phyloP scores from a whole-genome alignment of 306 rosid species.

The Sesbania bispinosa region DNA sequence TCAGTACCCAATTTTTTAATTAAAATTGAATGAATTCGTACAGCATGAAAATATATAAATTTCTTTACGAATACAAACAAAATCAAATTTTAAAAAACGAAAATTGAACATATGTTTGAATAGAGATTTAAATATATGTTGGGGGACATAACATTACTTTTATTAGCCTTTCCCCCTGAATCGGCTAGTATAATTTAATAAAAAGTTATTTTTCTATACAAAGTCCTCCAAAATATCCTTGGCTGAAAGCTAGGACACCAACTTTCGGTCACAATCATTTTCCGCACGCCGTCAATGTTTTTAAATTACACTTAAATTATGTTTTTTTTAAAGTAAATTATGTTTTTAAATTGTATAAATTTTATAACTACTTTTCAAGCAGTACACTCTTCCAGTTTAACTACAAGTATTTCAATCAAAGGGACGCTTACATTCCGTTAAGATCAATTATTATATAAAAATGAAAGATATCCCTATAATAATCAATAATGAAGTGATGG shows the following conservation, averaged over 20 bases:
- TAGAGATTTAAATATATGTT: neutral
- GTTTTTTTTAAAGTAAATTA: too few species aligned
- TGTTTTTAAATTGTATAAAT: neutral
- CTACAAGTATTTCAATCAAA: too few species aligned
- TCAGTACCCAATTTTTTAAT: neutral
- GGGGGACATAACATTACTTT: neutral
- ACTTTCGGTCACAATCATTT: constrained; percentile 2
- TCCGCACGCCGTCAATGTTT: neutral
- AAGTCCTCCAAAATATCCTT: neutral
- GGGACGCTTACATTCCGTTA: too few species aligned
- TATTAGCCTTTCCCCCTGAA: neutral
- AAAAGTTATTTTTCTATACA: neutral
- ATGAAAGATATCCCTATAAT: too few species aligned
- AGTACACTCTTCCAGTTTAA: too few species aligned
- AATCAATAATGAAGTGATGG: too few species aligned
- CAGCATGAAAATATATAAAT: neutral
- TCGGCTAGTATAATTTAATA: neutral
- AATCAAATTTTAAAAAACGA: neutral
- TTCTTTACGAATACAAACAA: neutral
- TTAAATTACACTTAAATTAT: neutral
- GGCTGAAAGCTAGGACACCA: neutral
- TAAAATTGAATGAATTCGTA: neutral
- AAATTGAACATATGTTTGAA: neutral
- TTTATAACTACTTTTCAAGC: neutral
- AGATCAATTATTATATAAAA: too few species aligned